A percentile compares a stretch with the other conserved stretches of the same genome.
Conservation (phyloP, 2,329 filamentous ascomycete species). For the Venturia carpophila region DNA sequence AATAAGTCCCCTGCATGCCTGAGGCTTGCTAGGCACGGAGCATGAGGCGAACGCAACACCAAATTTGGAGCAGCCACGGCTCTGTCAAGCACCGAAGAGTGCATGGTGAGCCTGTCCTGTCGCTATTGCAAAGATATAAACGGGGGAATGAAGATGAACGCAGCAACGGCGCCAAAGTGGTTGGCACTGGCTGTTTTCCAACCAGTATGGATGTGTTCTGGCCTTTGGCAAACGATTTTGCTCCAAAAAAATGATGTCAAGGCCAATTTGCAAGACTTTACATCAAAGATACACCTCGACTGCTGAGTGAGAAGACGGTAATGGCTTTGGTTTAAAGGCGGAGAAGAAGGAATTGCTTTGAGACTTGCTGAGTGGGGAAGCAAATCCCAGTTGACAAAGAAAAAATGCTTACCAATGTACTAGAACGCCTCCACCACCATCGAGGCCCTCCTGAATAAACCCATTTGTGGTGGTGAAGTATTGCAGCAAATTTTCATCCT, state of each 20-base stretch:
- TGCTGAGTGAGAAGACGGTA: neutral
- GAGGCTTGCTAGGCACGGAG: neutral
- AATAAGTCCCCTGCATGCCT: too few relatives aligned
- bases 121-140: neutral
- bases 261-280: neutral
- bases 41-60: neutral
- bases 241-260: too few relatives aligned
- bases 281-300: neutral
- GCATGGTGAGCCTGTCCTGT: neutral
- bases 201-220: neutral
- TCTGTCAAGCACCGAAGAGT: neutral
- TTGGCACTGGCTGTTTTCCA: neutral
- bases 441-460: conserved; percentile 75
- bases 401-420: conserved; percentile 59
- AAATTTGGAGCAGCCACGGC: neutral
- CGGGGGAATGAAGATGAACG: neutral
- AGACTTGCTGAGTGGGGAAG: neutral
- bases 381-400: neutral
- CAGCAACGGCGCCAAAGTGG: neutral
- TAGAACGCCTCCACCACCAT: conserved; percentile 53
- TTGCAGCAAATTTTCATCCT: conserved; percentile 77
- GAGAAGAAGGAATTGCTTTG: neutral
- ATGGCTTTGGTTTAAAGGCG: neutral
- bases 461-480: conserved; percentile 69
- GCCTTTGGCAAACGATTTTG: neutral